Base-by-base conservation (phyloP, 2,329 filamentous ascomycete genomes). In the Neofusicoccum sp. region DNA sequence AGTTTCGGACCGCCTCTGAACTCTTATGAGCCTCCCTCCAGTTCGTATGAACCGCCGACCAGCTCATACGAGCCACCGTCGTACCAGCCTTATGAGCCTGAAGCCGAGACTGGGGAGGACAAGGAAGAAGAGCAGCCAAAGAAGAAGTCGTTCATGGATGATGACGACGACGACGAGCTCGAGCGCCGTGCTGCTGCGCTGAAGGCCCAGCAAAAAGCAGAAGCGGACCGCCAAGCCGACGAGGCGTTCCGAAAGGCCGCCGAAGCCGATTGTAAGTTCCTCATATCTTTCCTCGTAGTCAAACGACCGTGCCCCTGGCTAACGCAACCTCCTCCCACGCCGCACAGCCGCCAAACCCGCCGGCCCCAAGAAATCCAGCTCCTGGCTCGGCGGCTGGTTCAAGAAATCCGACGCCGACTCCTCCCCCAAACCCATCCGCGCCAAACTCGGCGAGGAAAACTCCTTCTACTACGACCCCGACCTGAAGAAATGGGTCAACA, bases 401-500 rank as follows among this genome's bases (percentile, higher is more conserved):
- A 89, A 89, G 68, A 84, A 84, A 65, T 82, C 83, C 61, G 74
- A 77, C 68, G 87, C 89, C 72, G 84, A 89, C 67, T 74, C 81
- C n/a, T 65, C 77, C n/a, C 76, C 76, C 3, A 78, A 76, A n/a
- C 86, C 93, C n/a, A 90, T 97, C 73, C 87, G 86, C 67, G 95
- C 96, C 64, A 99, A 99, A 70, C 84, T 99, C 7, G 96, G 93
- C 63, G 96, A 99, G 75, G 86, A 95, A 70, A 96, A 86, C 74
- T 91, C 87, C 47, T 97, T 99, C 75, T 89, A 93, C 66, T 99
- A 95, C 70, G 95, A 99, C 71, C 89, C 92, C 2, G 90, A 97
- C n/a, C 84, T 96, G 57, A 96, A 96, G 80, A 92, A 95, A 73
- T 99, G 96, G 96, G 83, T 99, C 73, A 98, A 99, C 80, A 97